Evolutionary conservation across 2,329 filamentous ascomycete species (phyloP), one percentile per base, ranked within the genome.

Genomic region (Colletotrichum sidae): DNA sequence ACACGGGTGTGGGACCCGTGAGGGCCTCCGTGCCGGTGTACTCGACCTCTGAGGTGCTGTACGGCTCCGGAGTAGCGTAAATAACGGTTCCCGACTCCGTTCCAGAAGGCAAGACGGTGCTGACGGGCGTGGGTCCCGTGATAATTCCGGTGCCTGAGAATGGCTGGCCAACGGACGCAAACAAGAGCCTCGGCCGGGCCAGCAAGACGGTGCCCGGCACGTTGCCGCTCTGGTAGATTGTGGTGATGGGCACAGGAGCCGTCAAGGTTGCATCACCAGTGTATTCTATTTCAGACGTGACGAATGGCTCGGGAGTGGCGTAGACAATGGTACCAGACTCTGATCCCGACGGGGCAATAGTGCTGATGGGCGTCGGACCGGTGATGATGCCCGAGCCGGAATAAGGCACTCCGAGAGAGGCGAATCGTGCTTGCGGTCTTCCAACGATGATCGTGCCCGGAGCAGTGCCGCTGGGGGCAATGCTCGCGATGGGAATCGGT

Each of bases 21-120:
- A 54, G 35, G 0, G 60, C 59, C 3, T 11, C 44, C 2, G 41
- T 52, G 6, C 60, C 66, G 2, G 47, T 65, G 15, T 63, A 52
- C 12, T 54, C 56, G 2, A 47, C 47, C 12, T 46, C 39, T 1
- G 65, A 51, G 3, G 65, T 69, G 9, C 60, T 41, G 12, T 54
- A 64, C 6, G 44, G n/a, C 2, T 51, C 59, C 6, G 53, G 60
- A n/a, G 57, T 58, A 6, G 66, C 51, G 57, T 46, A 34, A 11
- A 68, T 46, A 8, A 67, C 55, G 2, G 66, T 67, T 2, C 68
- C 65, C 2, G 68, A 46, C 4, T 34, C 46, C 1, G 53, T 57
- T 4, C 60, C 53, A 1, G 41, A 51, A 2, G 60, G 45, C 13
- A 12, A 6, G 12, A 57, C 8, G 4, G 41, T 46, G 2, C n/a